Conservation (phyloP, 139 green algal species). For the Auxenochlorella pyrenoidosa region DNA sequence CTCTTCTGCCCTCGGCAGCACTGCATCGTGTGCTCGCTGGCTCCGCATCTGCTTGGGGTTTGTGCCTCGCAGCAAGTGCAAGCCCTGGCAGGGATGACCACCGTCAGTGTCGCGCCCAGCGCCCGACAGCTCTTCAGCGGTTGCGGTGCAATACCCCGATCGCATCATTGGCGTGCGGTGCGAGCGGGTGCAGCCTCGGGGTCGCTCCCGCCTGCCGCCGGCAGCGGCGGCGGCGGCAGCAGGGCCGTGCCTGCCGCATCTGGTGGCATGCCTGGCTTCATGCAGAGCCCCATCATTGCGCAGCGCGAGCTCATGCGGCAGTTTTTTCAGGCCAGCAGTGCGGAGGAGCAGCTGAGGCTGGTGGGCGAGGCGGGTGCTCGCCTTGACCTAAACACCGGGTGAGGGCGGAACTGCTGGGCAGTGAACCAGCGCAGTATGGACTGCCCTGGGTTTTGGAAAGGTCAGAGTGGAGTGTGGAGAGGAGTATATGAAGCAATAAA, state of each 20-base stretch:
- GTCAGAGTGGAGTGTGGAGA: neutral
- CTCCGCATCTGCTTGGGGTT: no score
- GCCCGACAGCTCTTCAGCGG: no score
- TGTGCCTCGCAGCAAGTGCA: no score
- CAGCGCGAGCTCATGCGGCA: slow-evolving; percentile 35
- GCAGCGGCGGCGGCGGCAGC: neutral
- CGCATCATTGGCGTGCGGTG: no score
- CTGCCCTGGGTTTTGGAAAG: neutral
- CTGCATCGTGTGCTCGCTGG: no score
- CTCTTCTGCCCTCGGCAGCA: no score
- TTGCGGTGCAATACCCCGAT: no score
- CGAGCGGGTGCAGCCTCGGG: neutral
- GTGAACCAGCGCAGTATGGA: neutral
- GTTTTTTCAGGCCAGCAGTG: slow-evolving; percentile 13
- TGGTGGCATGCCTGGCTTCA: neutral
- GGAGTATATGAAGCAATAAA: neutral
- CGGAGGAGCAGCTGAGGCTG: slow-evolving; percentile 24
- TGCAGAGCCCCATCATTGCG: slow-evolving; percentile 34
- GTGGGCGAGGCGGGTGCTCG: neutral
- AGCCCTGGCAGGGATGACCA: no score
- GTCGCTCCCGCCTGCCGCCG: neutral
- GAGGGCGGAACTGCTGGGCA: neutral
- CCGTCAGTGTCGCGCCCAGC: no score
- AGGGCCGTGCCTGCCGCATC: no score
- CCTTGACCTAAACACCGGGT: slow-evolving; percentile 7